phyloP scores from a whole-genome alignment of 1,284 basidiomycete genomes.

The Ustilago loliicola region DNA sequence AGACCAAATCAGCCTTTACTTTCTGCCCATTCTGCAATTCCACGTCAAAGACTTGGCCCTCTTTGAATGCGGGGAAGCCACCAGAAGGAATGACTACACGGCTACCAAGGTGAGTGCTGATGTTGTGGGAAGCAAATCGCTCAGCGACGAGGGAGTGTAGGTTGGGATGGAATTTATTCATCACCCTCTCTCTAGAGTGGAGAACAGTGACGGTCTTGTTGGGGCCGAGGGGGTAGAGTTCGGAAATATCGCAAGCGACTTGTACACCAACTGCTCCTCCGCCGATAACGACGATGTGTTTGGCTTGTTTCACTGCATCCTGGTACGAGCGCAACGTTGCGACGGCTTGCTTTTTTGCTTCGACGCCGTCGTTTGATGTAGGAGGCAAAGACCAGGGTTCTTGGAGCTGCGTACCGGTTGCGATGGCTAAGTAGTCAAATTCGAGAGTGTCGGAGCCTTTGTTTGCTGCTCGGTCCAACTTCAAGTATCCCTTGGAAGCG shows the following conservation, averaged over 20 bases:
- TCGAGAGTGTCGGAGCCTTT: conserved; percentile 17
- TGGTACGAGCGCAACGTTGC: conserved; percentile 55
- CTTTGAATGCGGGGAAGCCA: conserved; percentile 19
- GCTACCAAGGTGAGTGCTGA: conserved; percentile 21
- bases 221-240: conserved; percentile 34
- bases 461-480: conserved; percentile 17
- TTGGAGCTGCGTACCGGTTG: conserved; percentile 39
- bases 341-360: conserved; percentile 55
- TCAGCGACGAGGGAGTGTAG: conserved; percentile 29
- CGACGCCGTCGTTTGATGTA: neutral
- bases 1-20: conserved; percentile 36
- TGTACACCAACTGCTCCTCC: conserved; percentile 69
- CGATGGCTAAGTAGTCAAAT: conserved; percentile 48
- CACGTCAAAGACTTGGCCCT: conserved; percentile 22
- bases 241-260: conserved; percentile 63
- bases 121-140: conserved; percentile 19
- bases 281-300: conserved; percentile 64
- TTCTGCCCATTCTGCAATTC: conserved; percentile 29
- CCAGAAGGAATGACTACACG: conserved; percentile 28
- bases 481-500: conserved; percentile 11
- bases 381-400: conserved; percentile 39
- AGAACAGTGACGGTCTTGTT: conserved; percentile 50
- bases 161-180: conserved; percentile 52
- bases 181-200: conserved; percentile 42
- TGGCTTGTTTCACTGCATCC: conserved; percentile 46